Percentiles rank a stretch among this genome's conserved stretches.
Conservation (phyloP, 768 basidiomycete species). For the Wakefieldia striispora region DNA sequence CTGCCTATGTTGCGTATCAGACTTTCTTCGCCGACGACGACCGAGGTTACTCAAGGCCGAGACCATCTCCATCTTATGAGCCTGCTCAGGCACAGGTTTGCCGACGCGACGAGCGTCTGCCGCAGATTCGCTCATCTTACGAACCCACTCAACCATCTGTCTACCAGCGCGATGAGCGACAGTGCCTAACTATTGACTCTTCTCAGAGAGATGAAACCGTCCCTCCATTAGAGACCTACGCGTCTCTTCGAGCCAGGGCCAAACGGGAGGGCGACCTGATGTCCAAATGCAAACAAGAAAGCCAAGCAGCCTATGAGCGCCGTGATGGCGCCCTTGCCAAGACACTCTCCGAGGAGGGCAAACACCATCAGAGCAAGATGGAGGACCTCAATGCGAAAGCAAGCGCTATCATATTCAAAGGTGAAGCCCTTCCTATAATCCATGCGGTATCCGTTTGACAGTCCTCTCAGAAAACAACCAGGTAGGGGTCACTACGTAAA, state of each 20-base stretch:
- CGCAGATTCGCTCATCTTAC: background rate
- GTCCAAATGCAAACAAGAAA: slow-evolving; percentile 61
- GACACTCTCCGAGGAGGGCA: slow-evolving; percentile 74
- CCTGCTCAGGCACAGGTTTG: background rate
- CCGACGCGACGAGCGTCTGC: background rate
- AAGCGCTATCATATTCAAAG: slow-evolving; percentile 75
- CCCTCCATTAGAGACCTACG: slow-evolving; percentile 40
- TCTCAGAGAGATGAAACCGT: background rate
- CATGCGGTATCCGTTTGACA: background rate
- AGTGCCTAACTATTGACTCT: slow-evolving; percentile 1
- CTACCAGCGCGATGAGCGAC: slow-evolving; percentile 9
- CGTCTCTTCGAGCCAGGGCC: slow-evolving; percentile 67
- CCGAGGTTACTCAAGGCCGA: background rate
- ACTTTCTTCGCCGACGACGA: slow-evolving; percentile 5
- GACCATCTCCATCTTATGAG: background rate
- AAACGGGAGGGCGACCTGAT: slow-evolving; percentile 76
- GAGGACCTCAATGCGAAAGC: slow-evolving; percentile 76
- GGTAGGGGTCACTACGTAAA: slow-evolving; percentile 31
- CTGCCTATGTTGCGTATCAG: slow-evolving; percentile 13
- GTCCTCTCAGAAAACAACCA: slow-evolving; percentile 66
- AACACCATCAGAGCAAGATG: slow-evolving; percentile 73
- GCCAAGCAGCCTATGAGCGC: slow-evolving; percentile 68
- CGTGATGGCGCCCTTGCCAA: slow-evolving; percentile 79
- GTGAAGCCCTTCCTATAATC: slow-evolving; percentile 35
- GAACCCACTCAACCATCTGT: background rate